These are phyloP conservation scores for Microsporum audouinii DNA, from an alignment of 2,329 filamentous ascomycete species.

Conservation along the genomic window DNA sequence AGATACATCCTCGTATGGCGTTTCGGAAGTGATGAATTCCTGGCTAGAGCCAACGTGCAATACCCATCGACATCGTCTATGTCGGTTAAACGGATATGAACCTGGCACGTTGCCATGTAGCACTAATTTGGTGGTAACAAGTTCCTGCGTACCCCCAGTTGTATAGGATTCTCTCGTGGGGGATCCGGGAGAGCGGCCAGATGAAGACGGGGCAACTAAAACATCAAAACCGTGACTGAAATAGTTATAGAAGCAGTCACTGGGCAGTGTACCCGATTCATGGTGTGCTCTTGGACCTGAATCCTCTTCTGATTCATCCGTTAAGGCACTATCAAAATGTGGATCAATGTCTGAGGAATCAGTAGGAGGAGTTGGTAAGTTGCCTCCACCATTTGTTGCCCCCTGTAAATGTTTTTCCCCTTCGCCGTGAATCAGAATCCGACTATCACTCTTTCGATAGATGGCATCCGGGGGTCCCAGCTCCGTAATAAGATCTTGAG, in stretches of 20 bases:
- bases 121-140: conserved; percentile 84
- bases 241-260: conserved; percentile 84
- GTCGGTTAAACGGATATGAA: conserved; percentile 91
- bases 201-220: conserved; percentile 59
- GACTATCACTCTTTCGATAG: conserved; percentile 80
- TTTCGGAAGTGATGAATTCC: conserved; percentile 58
- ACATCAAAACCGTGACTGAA: conserved; percentile 93
- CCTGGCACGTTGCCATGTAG: conserved; percentile 91
- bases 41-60: conserved; percentile 43
- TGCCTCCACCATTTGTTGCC: background rate
- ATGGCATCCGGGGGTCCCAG: conserved; percentile 89
- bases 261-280: conserved; percentile 42
- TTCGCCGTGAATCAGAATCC: conserved; percentile 67
- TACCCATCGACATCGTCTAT: conserved; percentile 79
- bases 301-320: conserved; percentile 57
- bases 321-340: conserved; percentile 59
- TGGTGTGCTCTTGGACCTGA: conserved; percentile 44
- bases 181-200: conserved; percentile 51
- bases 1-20: conserved; percentile 63
- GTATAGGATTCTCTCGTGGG: conserved; percentile 18
- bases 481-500: conserved; percentile 82
- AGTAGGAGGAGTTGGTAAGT: conserved; percentile 31
- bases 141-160: conserved; percentile 43
- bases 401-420: background rate
- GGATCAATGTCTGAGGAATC: conserved; percentile 52